A percentile compares a stretch with the other conserved stretches of the same genome.
Evolutionary conservation across 805 yeast species (phyloP).

Genomic region (Candida namnaoensis): DNA sequence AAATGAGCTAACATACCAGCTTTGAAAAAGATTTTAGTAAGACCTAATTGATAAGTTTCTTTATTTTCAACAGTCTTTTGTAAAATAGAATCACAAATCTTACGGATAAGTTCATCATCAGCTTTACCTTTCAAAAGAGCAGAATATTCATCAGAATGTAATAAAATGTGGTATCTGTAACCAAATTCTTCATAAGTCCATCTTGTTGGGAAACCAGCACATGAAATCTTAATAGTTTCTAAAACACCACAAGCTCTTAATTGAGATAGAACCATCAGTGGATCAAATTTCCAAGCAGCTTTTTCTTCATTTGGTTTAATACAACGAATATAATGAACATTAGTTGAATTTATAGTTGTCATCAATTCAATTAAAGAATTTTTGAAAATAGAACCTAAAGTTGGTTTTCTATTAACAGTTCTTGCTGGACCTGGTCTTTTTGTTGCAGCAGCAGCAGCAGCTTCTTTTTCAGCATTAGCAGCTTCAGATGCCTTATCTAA

Average conservation of each 20-base stretch:
- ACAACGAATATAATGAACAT: slow-evolving; percentile 95
- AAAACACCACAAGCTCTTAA: slow-evolving; percentile 97
- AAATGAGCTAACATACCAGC: slow-evolving; percentile 93
- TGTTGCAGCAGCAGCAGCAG: slow-evolving; percentile 17
- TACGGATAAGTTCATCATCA: slow-evolving; percentile 46
- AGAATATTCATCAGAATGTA: slow-evolving; percentile 64
- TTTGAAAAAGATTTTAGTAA: slow-evolving; percentile 88
- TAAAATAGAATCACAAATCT: slow-evolving; percentile 63
- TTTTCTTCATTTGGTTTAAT: slow-evolving; percentile 94
- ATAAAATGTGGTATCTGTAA: slow-evolving; percentile 75
- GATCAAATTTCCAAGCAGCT: slow-evolving; percentile 93
- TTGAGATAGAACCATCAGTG: slow-evolving; percentile 91
- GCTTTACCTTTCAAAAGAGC: slow-evolving; percentile 44
- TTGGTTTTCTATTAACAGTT: slow-evolving; percentile 67
- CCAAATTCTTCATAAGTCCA: slow-evolving; percentile 95
- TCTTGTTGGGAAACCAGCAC: slow-evolving; percentile 97
- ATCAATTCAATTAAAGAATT: slow-evolving; percentile 86
- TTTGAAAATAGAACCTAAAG: slow-evolving; percentile 91
- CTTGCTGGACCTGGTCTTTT: slow-evolving; percentile 32
- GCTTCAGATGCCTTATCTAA: slow-evolving; percentile 51
- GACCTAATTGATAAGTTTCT: slow-evolving; percentile 79
- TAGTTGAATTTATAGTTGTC: slow-evolving; percentile 88
- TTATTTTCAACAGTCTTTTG: slow-evolving; percentile 54
- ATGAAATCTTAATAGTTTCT: slow-evolving; percentile 91
- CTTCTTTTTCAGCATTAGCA: slow-evolving; percentile 28